Evolutionary conservation across 139 green algal species (phyloP).

Genomic region (Coccomyxa sp.): DNA sequence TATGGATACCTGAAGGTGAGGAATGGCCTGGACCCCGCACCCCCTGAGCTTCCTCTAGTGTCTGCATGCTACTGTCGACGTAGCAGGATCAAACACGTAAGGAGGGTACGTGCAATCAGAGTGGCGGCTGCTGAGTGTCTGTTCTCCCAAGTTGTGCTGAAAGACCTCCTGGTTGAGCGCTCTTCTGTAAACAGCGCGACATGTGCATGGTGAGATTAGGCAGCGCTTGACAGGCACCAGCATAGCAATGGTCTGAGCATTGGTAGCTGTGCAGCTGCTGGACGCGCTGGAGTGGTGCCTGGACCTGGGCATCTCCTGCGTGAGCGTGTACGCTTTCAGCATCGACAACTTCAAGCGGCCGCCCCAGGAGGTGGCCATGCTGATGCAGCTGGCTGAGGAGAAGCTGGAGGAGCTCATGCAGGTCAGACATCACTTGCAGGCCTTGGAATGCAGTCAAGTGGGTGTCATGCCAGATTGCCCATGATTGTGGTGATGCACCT

Average conservation of each 20-base stretch:
- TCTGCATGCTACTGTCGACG: no score
- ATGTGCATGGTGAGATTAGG: not conserved
- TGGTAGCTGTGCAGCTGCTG: slow-evolving; percentile 71
- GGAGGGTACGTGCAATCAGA: no score
- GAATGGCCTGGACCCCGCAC: no score
- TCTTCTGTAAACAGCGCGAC: not conserved
- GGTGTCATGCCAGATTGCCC: not conserved
- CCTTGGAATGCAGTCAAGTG: not conserved
- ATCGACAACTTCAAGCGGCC: slow-evolving; percentile 92
- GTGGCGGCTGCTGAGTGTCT: no score
- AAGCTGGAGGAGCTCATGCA: slow-evolving; percentile 44
- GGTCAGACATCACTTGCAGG: not conserved
- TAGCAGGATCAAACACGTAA: no score
- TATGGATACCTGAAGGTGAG: slow-evolving; percentile 8
- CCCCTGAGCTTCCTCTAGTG: no score
- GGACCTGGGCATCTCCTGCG: slow-evolving; percentile 69
- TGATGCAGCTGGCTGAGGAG: slow-evolving; percentile 78
- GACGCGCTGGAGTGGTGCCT: slow-evolving; percentile 85
- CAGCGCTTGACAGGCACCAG: no score
- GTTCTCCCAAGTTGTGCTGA: not conserved
- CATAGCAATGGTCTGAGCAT: not conserved
- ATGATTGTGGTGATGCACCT: no score
- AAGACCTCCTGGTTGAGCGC: not conserved
- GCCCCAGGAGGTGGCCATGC: slow-evolving; percentile 62
- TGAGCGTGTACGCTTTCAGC: slow-evolving; percentile 93